Evolutionary conservation across 768 basidiomycete genomes (phyloP), one percentile per base, ranked within the genome.

Genomic region (Pluteus cervinus): DNA sequence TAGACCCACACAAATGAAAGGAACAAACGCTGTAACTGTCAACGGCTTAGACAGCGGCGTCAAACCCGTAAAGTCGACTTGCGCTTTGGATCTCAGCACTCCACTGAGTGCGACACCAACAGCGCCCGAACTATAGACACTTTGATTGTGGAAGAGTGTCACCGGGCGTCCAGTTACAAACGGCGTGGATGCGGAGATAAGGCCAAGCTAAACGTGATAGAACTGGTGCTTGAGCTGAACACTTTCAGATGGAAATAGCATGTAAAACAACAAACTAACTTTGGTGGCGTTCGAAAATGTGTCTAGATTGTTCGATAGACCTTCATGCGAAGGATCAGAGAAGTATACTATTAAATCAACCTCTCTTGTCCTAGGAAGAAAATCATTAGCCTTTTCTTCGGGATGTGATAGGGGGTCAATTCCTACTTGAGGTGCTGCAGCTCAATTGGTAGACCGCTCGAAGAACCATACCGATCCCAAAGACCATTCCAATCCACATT

Each of bases 151-250:
- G 42, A 87, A 77, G 7, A 89, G 61, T 0, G 86, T 88, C 20
- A 81, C 73, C 1, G 80, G 78, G 14, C 81, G 62, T 10, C 86
- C 87, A 1, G 84, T 88, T 4, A 86, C 60, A 53, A 89, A 89
- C 1, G 86, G 85, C 2, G 87, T 89, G 2, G 85, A 80, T 0
- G 85, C 66, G 0, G 79, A 81, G 15, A 82, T 55, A 14, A 88
- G 65, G 4, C 85, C 83, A 36, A 86, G 57, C 76, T 86, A 16
- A 31, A 28, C 18, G n/a, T n/a, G n/a, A n/a, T n/a, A n/a, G n/a
- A n/a, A n/a, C n/a, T n/a, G n/a, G n/a, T n/a, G n/a, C n/a, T n/a
- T n/a, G n/a, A n/a, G n/a, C n/a, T n/a, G n/a, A 23, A 3, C 12
- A 14, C 9, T 39, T 12, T 5, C 4, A 32, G 28, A 35, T 5